Evolutionary conservation across 2,329 filamentous ascomycete species (phyloP), one percentile per base, ranked within the genome.

Genomic region (Nakataea oryzae): DNA sequence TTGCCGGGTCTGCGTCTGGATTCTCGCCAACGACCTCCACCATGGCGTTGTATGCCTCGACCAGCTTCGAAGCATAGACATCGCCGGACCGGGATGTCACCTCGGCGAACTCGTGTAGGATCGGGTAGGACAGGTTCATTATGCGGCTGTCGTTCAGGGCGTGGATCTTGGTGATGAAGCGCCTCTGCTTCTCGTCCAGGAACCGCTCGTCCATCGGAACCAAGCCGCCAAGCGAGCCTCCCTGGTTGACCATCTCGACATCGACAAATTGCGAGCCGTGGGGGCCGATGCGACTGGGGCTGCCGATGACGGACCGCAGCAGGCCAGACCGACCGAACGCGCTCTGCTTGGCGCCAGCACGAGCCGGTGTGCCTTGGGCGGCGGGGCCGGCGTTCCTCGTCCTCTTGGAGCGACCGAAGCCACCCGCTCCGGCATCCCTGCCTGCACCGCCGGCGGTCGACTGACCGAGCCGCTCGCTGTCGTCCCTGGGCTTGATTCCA

Each of bases 301-400:
- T 86, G 58, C 93, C 93, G 72, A 97, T 95, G 61, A 97, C 89
- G 12, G 93, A 96, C 68, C 88, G 90, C 63, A 89, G 87, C 69
- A 96, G 79, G 60, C 81, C 85, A 14, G 91, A 91, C 63, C 79
- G 79, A 61, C 81, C 82, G 62, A 85, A 89, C 24, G 85, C 76
- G 70, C 86, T 87, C 67, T 75, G 75, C 41, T 66, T 67, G 12
- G 69, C 67, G 63, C 59, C 62, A 61, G 28, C 72, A 50, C 41
- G 41, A 50, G 41, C 41, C 68, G 32, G 72, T 68, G 14, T 58
- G 6, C 70, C 62, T 60, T 62, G 41, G 59, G 17, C 6, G 29
- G 55, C 58, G 50, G 61, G 56, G 63, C 70, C 61, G 73, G 69
- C 34, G 71, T 62, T 57, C 57, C 57, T 55, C 34, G 57, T 34